These are phyloP conservation scores for Cystofilobasidium macerans DNA, from an alignment of 768 basidiomycete species.

Conservation along the genomic window DNA sequence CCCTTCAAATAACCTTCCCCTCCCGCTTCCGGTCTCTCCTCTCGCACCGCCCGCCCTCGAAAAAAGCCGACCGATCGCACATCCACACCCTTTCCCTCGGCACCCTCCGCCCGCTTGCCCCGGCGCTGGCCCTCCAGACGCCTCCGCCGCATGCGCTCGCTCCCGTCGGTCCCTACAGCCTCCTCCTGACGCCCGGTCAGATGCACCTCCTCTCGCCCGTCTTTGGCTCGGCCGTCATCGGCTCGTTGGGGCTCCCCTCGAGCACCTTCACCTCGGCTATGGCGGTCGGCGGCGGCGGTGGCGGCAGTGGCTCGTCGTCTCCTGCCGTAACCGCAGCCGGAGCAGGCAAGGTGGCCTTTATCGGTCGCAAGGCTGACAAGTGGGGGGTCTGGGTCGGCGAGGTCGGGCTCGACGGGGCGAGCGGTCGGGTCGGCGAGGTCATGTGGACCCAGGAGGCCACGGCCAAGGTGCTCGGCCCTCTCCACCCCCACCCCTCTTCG, in stretches of 20 bases:
- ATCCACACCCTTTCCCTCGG: slow-evolving; percentile 23
- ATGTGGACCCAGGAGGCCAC: slow-evolving; percentile 23
- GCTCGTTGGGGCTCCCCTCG: slow-evolving; percentile 9
- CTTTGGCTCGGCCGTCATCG: slow-evolving; percentile 19
- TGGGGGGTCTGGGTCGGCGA: slow-evolving; percentile 16
- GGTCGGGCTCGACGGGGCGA: not conserved
- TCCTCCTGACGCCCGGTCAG: slow-evolving; percentile 13
- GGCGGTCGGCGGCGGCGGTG: not conserved
- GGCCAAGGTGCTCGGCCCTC: slow-evolving; percentile 16
- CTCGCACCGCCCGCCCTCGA: not conserved
- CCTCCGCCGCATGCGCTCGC: slow-evolving; percentile 12
- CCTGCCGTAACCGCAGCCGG: too few relatives aligned
- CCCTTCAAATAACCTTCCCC: not conserved
- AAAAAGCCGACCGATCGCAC: slow-evolving; percentile 22
- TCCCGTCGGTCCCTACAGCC: slow-evolving; percentile 7
- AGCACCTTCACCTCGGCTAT: not conserved
- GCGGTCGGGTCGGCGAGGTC: slow-evolving; percentile 15
- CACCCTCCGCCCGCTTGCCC: not conserved
- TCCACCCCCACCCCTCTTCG: not conserved
- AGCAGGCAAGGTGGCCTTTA: slow-evolving; percentile 1
- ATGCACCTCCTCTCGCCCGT: slow-evolving; percentile 20
- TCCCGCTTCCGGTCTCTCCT: not conserved
- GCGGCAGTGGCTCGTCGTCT: too few relatives aligned
- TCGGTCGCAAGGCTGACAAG: slow-evolving; percentile 14
- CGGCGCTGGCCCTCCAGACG: not conserved